Percentiles rank a stretch among this genome's conserved stretches.
phyloP scores from a whole-genome alignment of 2,329 filamentous ascomycete genomes.

The Talaromyces sp. region DNA sequence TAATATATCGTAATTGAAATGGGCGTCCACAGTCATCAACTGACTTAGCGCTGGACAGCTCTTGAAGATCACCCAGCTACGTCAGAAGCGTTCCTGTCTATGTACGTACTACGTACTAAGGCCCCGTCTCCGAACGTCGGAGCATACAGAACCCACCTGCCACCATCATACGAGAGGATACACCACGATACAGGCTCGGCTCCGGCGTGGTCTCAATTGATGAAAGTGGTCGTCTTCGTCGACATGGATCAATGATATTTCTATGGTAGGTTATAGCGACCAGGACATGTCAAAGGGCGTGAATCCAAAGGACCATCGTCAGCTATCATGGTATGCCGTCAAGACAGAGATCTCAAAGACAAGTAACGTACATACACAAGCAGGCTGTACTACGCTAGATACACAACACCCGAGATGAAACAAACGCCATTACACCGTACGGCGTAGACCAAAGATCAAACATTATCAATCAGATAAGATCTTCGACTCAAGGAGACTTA shows the following conservation, averaged over 20 bases:
- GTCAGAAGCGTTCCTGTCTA: background rate
- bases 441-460: background rate
- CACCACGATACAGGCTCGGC: background rate
- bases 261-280: background rate
- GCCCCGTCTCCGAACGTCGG: background rate
- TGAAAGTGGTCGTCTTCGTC: no score
- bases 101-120: background rate
- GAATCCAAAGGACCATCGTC: background rate
- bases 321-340: no score
- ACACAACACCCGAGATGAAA: background rate
- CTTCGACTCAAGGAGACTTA: background rate
- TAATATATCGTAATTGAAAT: background rate
- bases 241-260: background rate
- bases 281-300: background rate
- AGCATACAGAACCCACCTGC: background rate
- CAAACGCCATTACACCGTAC: no score
- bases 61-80: background rate
- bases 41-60: background rate
- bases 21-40: background rate
- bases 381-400: background rate
- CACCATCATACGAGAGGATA: background rate
- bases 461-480: conserved; percentile 2
- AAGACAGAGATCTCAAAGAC: background rate
- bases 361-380: background rate
- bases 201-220: no score